phyloP scores from a whole-genome alignment of 371 early-diverging fungal species.

The Actinomortierella ambigua region DNA sequence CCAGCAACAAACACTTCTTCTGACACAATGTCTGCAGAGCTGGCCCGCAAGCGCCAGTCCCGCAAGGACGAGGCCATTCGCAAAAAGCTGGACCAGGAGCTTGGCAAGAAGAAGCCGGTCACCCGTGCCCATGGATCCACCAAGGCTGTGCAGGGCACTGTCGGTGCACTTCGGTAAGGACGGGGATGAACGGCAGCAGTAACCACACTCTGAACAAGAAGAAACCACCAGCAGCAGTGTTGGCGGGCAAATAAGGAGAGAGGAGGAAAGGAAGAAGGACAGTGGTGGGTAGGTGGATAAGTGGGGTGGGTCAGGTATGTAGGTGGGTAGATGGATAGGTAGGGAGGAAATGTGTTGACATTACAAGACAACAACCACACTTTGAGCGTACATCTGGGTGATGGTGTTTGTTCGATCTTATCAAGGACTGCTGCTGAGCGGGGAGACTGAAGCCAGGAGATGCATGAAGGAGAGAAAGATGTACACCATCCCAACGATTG shows the following conservation, averaged over 20 bases:
- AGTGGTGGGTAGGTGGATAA: no score
- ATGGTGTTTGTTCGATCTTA: not conserved
- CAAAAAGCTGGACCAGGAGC: constrained; percentile 75
- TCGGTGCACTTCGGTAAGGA: constrained; percentile 73
- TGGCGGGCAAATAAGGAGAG: no score
- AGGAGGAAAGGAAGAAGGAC: no score
- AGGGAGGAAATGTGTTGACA: not conserved
- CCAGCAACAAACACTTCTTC: constrained; percentile 15
- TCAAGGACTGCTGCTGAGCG: constrained; percentile 4
- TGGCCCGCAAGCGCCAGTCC: constrained; percentile 43
- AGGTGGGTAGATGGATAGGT: no score
- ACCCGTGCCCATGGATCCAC: constrained; percentile 38
- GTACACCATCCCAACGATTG: not conserved
- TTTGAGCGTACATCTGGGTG: no score
- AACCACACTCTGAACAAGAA: no score
- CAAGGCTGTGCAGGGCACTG: constrained; percentile 61
- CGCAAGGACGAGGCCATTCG: constrained; percentile 65
- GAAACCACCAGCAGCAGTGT: no score
- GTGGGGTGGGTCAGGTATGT: no score
- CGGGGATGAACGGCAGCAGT: no score
- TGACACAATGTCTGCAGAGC: constrained; percentile 19
- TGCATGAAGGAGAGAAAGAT: constrained; percentile 3
- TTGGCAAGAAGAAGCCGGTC: constrained; percentile 60
- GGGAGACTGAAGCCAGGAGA: not conserved
- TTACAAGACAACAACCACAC: not conserved